Base-by-base conservation (phyloP, 2,329 filamentous ascomycete species). In the Ophiocordyceps camponoti-floridani region DNA sequence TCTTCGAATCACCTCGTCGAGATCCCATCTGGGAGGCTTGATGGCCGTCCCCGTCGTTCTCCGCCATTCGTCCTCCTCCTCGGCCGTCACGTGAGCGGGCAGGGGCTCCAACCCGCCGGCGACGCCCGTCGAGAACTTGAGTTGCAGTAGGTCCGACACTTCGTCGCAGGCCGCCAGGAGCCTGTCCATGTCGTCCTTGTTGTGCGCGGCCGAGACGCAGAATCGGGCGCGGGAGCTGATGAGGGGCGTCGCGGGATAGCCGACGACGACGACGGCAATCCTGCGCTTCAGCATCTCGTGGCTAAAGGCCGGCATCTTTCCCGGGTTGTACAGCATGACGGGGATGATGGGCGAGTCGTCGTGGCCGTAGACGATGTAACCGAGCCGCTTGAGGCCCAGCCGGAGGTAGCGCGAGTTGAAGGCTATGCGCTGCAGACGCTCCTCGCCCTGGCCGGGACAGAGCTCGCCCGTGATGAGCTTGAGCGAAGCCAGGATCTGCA, bases 391-490 rank as follows among this genome's bases (percentile, higher is more conserved):
- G 56, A 98, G 76, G 52, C 91, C 91, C 27, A 98, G 79, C 47
- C 91, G 85, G n/a, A 98, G 84, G 61, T 98, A 98, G 42, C 91
- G 81, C 19, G 88, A 95, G 73, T 98, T 98, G 74, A 96, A 98
- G 43, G 89, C 88, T 52, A 98, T 83, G 53, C 91, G 82, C 65
- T 95, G 88, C 41, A 98, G 75, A 51, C 91, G 83, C 67, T 98
- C 91, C 62, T 94, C 85, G 47, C 91, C 91, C 64, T 98, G 88
- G 4, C 89, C 89, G 14, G 88, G 88, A 46, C 75, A 73, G 40
- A 95, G 67, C 48, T 95, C 88, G 44, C 91, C 91, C 43, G 77
- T 80, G 60, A 98, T 98, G 54, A 96, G 81, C 54, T 79, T 80
- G 44, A 98, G 74, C 4, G 89, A 84, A 28, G 82, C 80, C 42